Percentiles rank a stretch among this genome's conserved stretches.
phyloP scores from a whole-genome alignment of 2,329 filamentous ascomycete species.

The Phialophora chinensis region DNA sequence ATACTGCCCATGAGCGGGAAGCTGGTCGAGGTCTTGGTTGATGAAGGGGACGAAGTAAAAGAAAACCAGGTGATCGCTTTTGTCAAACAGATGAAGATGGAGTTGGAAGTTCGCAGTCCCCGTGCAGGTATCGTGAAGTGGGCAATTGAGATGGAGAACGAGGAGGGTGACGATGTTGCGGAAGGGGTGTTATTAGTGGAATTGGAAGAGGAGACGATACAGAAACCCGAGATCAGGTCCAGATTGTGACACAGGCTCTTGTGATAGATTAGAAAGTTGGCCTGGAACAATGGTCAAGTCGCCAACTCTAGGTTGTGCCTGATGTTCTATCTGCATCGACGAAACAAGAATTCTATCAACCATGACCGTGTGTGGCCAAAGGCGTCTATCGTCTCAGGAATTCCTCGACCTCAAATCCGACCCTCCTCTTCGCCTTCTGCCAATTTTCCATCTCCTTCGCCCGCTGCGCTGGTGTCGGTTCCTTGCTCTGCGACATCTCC shows the following conservation, averaged over 20 bases:
- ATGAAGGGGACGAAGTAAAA: constrained; percentile 56
- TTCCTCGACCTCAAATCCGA: constrained; percentile 88
- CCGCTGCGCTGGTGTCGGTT: constrained; percentile 21
- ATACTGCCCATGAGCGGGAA: constrained; percentile 64
- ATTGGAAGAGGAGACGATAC: constrained; percentile 39
- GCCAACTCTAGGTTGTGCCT: neutral
- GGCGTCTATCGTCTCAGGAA: constrained; percentile 57
- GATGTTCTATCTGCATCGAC: neutral
- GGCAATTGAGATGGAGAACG: constrained; percentile 44
- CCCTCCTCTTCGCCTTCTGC: constrained; percentile 73
- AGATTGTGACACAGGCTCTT: constrained; percentile 12
- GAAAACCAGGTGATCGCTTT: constrained; percentile 63
- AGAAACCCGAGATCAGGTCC: constrained; percentile 15
- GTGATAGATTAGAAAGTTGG: neutral
- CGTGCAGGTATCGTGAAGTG: constrained; percentile 57
- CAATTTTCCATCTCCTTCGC: constrained; percentile 51
- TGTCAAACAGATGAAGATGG: constrained; percentile 73
- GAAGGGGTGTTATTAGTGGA: constrained; percentile 62
- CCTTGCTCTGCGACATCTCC: constrained; percentile 43
- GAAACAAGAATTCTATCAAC: neutral
- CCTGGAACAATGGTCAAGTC: neutral
- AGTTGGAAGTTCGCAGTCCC: constrained; percentile 64
- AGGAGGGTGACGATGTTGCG: constrained; percentile 57
- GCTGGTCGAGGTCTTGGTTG: constrained; percentile 64
- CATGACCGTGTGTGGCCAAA: neutral